Conservation (phyloP, 495 filamentous ascomycete genomes). For the Apiosordaria backusii region DNA sequence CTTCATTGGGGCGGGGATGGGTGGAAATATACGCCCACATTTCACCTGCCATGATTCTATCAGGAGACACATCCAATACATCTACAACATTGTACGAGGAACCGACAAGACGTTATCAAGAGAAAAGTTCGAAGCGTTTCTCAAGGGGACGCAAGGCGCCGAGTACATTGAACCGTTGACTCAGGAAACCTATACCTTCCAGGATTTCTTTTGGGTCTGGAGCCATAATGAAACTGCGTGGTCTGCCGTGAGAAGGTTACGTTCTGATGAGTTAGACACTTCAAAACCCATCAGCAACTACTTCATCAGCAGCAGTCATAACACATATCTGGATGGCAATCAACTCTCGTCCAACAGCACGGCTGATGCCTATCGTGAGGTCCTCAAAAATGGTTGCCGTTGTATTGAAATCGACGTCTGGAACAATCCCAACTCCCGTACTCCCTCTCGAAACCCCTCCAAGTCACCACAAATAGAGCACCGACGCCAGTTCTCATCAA, state of each 20-base stretch:
- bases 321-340: slow-evolving; percentile 84
- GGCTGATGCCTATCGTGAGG: slow-evolving; percentile 70
- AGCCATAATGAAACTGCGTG: slow-evolving; percentile 33
- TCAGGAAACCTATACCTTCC: slow-evolving; percentile 36
- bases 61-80: slow-evolving; percentile 33
- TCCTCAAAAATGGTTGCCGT: slow-evolving; percentile 70
- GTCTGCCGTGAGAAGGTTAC: slow-evolving; percentile 29
- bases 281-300: slow-evolving; percentile 73
- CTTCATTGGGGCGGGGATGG: slow-evolving; percentile 21
- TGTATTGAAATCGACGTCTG: slow-evolving; percentile 97
- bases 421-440: slow-evolving; percentile 55
- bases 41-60: slow-evolving; percentile 29
- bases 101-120: slow-evolving; percentile 29
- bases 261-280: slow-evolving; percentile 30
- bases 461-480: slow-evolving; percentile 32
- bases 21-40: slow-evolving; percentile 15
- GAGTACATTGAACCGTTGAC: slow-evolving; percentile 19
- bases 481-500: slow-evolving; percentile 37
- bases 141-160: slow-evolving; percentile 39
- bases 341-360: slow-evolving; percentile 78
- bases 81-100: slow-evolving; percentile 34
- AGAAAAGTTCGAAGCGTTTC: slow-evolving; percentile 35
- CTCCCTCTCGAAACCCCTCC: slow-evolving; percentile 22
- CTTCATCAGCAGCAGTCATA: slow-evolving; percentile 83
- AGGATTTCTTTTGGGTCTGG: slow-evolving; percentile 44